phyloP scores from a whole-genome alignment of 331 rosid species.

The Malus hybrid region DNA sequence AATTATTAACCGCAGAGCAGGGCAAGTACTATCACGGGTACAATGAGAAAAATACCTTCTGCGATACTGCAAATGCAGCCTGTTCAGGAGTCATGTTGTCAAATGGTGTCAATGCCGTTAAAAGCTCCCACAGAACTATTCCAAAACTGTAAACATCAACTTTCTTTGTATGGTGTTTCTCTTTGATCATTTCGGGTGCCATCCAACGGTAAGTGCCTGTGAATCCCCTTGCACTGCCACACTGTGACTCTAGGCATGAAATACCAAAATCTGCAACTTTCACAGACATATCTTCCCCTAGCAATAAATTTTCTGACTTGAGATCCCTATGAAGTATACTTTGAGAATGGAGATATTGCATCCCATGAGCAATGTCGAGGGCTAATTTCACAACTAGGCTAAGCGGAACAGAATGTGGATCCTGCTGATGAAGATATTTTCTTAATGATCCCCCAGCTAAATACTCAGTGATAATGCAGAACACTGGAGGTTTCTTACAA shows the following conservation, averaged over 20 bases:
- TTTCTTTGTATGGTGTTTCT: constrained; percentile 86
- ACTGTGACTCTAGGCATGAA: constrained; percentile 88
- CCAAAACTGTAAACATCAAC: constrained; percentile 97
- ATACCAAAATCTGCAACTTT: constrained; percentile 98
- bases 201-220: constrained; percentile 98
- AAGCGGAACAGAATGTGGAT: constrained; percentile 62
- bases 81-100: constrained; percentile 97
- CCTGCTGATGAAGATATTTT: constrained; percentile 75
- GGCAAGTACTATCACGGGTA: not conserved
- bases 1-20: not conserved
- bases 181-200: constrained; percentile 99
- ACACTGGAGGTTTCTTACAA: constrained; percentile 95
- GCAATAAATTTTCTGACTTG: constrained; percentile 81
- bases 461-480: constrained; percentile 91
- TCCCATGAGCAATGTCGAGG: constrained; percentile 71
- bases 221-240: constrained; percentile 81
- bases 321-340: constrained; percentile 98
- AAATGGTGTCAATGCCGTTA: constrained; percentile 83
- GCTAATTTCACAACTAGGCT: constrained; percentile 66
- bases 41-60: constrained; percentile 50
- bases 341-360: constrained; percentile 87
- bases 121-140: constrained; percentile 92
- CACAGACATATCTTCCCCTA: constrained; percentile 88
- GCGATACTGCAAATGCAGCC: constrained; percentile 93
- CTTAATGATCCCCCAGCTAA: constrained; percentile 84